phyloP scores from a whole-genome alignment of 2,329 filamentous ascomycete species.

The Microdochium nivale region DNA sequence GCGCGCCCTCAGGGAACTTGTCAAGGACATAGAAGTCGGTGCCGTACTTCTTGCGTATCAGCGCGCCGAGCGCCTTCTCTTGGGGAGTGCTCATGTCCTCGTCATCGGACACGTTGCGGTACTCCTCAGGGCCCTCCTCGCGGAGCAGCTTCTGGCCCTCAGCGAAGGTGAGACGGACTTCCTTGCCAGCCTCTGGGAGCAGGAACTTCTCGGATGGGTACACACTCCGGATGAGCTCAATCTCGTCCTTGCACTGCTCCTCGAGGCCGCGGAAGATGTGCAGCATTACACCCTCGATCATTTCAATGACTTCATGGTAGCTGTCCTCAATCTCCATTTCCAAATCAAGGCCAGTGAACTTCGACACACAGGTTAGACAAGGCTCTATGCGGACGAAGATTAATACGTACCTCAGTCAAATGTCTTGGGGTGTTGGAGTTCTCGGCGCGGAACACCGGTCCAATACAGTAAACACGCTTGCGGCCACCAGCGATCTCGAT shows the following conservation, averaged over 20 bases:
- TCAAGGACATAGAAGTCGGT: conserved; percentile 97
- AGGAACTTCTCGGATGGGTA: conserved; percentile 75
- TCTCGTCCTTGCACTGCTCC: conserved; percentile 58
- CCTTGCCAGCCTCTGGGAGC: conserved; percentile 64
- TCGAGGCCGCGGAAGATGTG: conserved; percentile 71
- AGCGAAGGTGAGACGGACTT: conserved; percentile 68
- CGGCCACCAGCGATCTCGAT: conserved; percentile 73
- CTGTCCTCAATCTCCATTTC: conserved; percentile 80
- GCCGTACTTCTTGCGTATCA: conserved; percentile 81
- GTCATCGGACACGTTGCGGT: conserved; percentile 59
- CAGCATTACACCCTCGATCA: conserved; percentile 67
- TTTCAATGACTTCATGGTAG: conserved; percentile 66
- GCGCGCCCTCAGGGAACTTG: conserved; percentile 83
- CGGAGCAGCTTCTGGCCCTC: conserved; percentile 72
- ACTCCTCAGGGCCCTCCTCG: conserved; percentile 62
- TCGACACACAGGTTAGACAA: conserved; percentile 1
- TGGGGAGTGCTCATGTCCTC: conserved; percentile 76
- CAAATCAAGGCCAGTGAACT: conserved; percentile 80
- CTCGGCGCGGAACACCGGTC: conserved; percentile 79
- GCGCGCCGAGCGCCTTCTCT: conserved; percentile 79
- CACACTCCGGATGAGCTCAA: conserved; percentile 61
- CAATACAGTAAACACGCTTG: conserved; percentile 70
- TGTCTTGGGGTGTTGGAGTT: conserved; percentile 77
- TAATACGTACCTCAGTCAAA: conserved; percentile 59
- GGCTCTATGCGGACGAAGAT: neutral